phyloP scores from a whole-genome alignment of 805 yeast species.

The Suhomyces xylopsoci region DNA sequence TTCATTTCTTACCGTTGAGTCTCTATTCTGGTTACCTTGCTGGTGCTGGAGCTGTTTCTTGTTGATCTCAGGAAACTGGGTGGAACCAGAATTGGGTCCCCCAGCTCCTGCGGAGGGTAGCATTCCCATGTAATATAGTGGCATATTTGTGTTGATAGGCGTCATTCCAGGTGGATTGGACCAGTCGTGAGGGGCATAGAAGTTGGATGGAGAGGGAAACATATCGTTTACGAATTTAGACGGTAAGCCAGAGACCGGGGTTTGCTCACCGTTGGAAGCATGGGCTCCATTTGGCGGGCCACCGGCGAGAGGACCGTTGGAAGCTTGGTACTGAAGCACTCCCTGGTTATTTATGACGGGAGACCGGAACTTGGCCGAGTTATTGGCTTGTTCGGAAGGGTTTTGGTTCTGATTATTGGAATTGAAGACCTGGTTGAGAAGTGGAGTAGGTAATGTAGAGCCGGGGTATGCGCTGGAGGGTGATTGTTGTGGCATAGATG shows the following conservation, averaged over 20 bases:
- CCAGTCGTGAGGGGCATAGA: slow-evolving; percentile 56
- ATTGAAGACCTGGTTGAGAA: slow-evolving; percentile 32
- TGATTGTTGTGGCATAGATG: slow-evolving; percentile 25
- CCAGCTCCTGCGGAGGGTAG: slow-evolving; percentile 23
- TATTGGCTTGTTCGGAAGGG: neutral
- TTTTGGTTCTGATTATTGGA: slow-evolving; percentile 10
- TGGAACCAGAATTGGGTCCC: neutral
- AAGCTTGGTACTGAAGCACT: neutral
- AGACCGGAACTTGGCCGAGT: slow-evolving; percentile 3
- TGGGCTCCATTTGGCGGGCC: neutral
- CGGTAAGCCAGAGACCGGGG: slow-evolving; percentile 70
- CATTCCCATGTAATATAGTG: slow-evolving; percentile 38
- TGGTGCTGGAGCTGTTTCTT: neutral
- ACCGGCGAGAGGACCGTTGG: neutral
- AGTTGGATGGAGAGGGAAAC: slow-evolving; percentile 79
- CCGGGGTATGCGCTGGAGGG: slow-evolving; percentile 21
- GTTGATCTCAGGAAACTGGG: neutral
- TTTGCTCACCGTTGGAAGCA: slow-evolving; percentile 50
- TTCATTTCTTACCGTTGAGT: slow-evolving; percentile 2
- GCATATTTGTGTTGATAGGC: slow-evolving; percentile 27
- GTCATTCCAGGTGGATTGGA: slow-evolving; percentile 23
- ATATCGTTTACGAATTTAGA: slow-evolving; percentile 68
- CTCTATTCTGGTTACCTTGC: slow-evolving; percentile 1
- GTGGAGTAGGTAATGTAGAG: slow-evolving; percentile 27
- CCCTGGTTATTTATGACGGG: neutral